These are phyloP conservation scores for Lactarius sanguifluus DNA, from an alignment of 768 basidiomycete genomes.

Conservation along the genomic window DNA sequence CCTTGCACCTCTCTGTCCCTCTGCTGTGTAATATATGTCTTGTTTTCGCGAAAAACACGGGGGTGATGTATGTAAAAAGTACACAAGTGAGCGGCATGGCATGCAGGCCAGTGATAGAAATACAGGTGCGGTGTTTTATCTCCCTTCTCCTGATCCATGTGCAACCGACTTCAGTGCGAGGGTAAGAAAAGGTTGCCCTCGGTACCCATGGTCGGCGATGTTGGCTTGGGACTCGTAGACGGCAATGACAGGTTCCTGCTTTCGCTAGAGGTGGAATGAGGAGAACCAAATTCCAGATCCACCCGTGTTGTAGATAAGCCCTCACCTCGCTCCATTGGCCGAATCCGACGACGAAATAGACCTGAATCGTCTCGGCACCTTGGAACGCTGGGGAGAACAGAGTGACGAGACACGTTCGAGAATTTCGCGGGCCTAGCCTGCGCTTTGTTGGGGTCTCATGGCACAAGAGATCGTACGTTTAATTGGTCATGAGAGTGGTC, in stretches of 20 bases:
- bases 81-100: background rate
- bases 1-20: background rate
- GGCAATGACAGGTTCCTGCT: conserved; percentile 73
- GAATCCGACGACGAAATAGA: conserved; percentile 89
- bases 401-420: conserved; percentile 77
- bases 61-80: conserved; percentile 1
- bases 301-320: background rate
- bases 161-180: conserved; percentile 34
- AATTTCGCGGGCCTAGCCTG: conserved; percentile 88
- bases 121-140: background rate
- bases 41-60: background rate
- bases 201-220: conserved; percentile 83
- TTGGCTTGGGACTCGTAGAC: conserved; percentile 89
- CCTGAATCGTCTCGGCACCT: conserved; percentile 69
- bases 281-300: conserved; percentile 2
- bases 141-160: background rate
- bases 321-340: conserved; percentile 79
- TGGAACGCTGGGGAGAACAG: conserved; percentile 79
- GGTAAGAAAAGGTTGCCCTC: conserved; percentile 56
- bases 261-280: conserved; percentile 49
- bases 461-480: no score
- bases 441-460: background rate
- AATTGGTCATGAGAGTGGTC: no score
- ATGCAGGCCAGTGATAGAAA: conserved; percentile 9
- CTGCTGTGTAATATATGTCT: background rate